Conservation (phyloP, 2,329 filamentous ascomycete species). For the Penicillium sclerotigenum region DNA sequence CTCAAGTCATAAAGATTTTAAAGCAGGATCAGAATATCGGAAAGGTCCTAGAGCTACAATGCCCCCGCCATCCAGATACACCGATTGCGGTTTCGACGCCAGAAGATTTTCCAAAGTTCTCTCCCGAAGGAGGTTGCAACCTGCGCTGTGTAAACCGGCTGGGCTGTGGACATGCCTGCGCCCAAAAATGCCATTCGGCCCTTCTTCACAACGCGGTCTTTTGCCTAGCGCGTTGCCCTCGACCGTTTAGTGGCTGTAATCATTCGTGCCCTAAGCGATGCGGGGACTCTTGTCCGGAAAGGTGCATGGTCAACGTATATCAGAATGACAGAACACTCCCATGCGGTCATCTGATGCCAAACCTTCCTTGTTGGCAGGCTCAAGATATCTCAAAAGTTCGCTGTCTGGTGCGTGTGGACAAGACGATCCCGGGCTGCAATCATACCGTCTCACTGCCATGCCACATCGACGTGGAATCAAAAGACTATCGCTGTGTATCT, state of each 20-base stretch:
- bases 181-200: conserved; percentile 46
- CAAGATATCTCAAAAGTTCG: conserved; percentile 48
- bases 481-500: conserved; percentile 48
- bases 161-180: conserved; percentile 47
- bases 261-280: conserved; percentile 45
- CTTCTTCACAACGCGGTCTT: conserved; percentile 41
- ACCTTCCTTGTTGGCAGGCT: conserved; percentile 36
- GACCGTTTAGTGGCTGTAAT: conserved; percentile 37
- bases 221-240: conserved; percentile 43
- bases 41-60: conserved; percentile 52
- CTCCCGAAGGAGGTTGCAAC: conserved; percentile 62
- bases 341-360: conserved; percentile 33
- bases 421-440: conserved; percentile 52
- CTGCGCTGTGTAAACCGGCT: conserved; percentile 48
- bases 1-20: conserved; percentile 55
- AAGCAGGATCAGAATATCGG: conserved; percentile 49
- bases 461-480: conserved; percentile 42
- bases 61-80: conserved; percentile 58
- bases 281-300: conserved; percentile 40
- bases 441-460: conserved; percentile 56
- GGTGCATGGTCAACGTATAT: conserved; percentile 33
- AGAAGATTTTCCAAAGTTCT: conserved; percentile 56
- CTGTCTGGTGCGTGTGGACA: conserved; percentile 50
- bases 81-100: conserved; percentile 51
- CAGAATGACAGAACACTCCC: conserved; percentile 22